phyloP scores from a whole-genome alignment of 768 basidiomycete genomes.

The Mycena sanguinolenta region DNA sequence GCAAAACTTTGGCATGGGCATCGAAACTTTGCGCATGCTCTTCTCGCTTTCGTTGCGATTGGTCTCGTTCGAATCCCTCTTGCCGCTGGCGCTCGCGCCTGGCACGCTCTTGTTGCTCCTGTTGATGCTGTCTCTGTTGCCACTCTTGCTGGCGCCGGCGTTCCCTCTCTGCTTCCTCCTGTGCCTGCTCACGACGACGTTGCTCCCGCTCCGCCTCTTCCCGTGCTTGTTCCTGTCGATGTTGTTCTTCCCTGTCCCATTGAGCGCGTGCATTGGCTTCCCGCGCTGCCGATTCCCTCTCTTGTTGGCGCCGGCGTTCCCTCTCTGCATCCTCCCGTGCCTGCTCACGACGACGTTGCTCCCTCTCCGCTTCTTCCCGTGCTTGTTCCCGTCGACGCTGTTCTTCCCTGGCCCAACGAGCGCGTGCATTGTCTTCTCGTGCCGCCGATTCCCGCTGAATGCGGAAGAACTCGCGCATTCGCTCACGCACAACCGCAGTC shows the following conservation, averaged over 20 bases:
- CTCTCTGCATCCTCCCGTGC: too few species aligned
- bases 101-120: neutral
- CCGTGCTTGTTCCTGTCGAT: neutral
- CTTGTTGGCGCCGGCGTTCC: too few species aligned
- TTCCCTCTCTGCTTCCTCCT: too few species aligned
- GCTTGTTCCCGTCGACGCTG: neutral
- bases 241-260: slow-evolving; percentile 6
- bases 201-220: neutral
- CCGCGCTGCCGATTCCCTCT: neutral
- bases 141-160: neutral
- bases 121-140: too few species aligned
- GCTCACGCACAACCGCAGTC: slow-evolving; percentile 1
- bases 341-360: too few species aligned
- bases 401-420: slow-evolving; percentile 4
- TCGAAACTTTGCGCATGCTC: neutral
- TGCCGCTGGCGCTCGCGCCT: neutral
- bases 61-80: neutral
- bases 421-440: neutral
- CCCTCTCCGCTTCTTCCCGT: neutral
- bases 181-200: too few species aligned
- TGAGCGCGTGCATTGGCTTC: neutral
- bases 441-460: neutral
- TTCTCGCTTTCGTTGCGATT: neutral
- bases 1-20: neutral
- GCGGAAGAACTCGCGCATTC: slow-evolving; percentile 15